These are phyloP conservation scores for Tagetes erecta DNA, from an alignment of 129 eudicot genomes.

Conservation along the genomic window DNA sequence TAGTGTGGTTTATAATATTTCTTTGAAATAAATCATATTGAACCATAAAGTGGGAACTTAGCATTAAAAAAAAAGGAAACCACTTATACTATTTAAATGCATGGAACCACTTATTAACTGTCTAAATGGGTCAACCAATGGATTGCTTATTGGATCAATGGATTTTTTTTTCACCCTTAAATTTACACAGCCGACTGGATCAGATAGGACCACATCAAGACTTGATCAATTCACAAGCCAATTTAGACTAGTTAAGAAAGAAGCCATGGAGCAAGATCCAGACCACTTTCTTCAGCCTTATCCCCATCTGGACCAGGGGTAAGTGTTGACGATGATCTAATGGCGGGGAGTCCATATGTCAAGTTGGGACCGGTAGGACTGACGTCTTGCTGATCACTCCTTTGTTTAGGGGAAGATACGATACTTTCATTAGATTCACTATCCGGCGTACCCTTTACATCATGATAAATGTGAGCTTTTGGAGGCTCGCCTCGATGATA, in stretches of 20 bases:
- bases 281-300: constrained; percentile 43
- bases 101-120: not conserved
- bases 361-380: constrained; percentile 20
- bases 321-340: constrained; percentile 26
- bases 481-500: constrained; percentile 44
- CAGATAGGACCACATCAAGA: not conserved
- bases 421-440: constrained; percentile 23
- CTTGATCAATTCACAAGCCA: not conserved
- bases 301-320: constrained; percentile 20
- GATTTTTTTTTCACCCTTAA: not conserved
- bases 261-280: constrained; percentile 13
- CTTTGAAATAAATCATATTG: not conserved
- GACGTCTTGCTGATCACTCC: constrained; percentile 29
- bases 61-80: not conserved
- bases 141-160: not conserved
- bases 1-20: not conserved
- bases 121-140: constrained; percentile 7
- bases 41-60: not conserved
- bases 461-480: constrained; percentile 34
- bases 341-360: constrained; percentile 33
- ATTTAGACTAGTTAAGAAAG: constrained; percentile 9
- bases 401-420: constrained; percentile 27
- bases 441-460: constrained; percentile 23
- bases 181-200: not conserved
- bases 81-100: not conserved